Base-by-base conservation (phyloP, 2,329 filamentous ascomycete genomes). In the Monosporascus cannonballus region DNA sequence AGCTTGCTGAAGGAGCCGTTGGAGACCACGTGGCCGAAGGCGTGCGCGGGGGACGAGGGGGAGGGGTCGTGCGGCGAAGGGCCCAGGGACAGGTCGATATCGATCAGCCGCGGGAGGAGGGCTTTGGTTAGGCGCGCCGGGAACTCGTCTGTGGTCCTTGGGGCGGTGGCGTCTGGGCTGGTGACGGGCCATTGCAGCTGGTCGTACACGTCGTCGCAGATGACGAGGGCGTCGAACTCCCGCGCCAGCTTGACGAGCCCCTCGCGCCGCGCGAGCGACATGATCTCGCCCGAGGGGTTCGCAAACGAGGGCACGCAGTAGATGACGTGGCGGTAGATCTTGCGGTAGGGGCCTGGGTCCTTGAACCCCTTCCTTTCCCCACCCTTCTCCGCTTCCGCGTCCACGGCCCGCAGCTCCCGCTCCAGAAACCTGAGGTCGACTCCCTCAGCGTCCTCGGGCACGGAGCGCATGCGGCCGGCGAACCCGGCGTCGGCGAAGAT, bases 1-100 rank as follows among this genome's bases (percentile, higher is more conserved):
- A 97, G 84, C 69, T 99, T 99, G 67, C 85, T 90, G 69, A 97
- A 97, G 6, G 86, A 90, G 22, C 89, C 91, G 67, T 97, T 97
- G 62, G 87, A 92, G 37, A 92, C 76, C 9, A 84, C 80, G 67
- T 97, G 86, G 11, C 93, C 91, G 66, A 93, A 96, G 30, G 64
- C 61, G 1, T 59, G 56, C 0, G 67, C 57, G 1, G 52, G 27
- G 0, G 65, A 18, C 17, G 39, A 22, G 39, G 39, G 20, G 22
- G 39, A 20, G 0, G 65, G 62, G 37, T 72, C 65, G 39, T 70
- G 64, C 0, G 60, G 37, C 11, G 65, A 67, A 1, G 80, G 82
- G 22, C 85, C 83, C 8, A 92, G 73, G 20, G 79, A 76, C 7
- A 82, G 74, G 68, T 96, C 91, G 51, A 96, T 74, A 65, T 96